Percentiles rank a stretch among this genome's conserved stretches.
phyloP scores from a whole-genome alignment of 2,329 filamentous ascomycete species.

The Pseudopithomyces maydicus region DNA sequence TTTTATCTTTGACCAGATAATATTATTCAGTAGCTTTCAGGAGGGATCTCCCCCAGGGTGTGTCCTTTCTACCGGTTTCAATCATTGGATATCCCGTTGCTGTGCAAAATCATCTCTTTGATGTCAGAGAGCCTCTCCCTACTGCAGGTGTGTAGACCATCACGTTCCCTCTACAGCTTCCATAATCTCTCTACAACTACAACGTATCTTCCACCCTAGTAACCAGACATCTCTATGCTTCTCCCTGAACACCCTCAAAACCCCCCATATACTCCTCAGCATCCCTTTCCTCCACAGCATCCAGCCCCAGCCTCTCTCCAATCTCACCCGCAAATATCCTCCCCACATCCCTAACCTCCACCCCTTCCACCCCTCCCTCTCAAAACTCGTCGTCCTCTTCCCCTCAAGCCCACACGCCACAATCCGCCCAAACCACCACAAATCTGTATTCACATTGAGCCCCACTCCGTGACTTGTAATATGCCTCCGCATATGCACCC shows the following conservation, averaged over 20 bases:
- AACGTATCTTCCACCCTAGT: too few relatives aligned
- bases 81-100: too few relatives aligned
- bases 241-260: background rate
- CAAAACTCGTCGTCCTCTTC: constrained; percentile 77
- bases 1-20: too few relatives aligned
- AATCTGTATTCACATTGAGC: constrained; percentile 72
- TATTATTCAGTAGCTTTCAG: too few relatives aligned
- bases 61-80: too few relatives aligned
- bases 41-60: too few relatives aligned
- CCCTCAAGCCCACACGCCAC: constrained; percentile 88
- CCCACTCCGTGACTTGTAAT: constrained; percentile 85
- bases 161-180: too few relatives aligned
- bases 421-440: constrained; percentile 72
- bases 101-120: too few relatives aligned
- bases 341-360: constrained; percentile 46
- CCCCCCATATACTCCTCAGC: constrained; percentile 18
- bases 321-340: constrained; percentile 49
- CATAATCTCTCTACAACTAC: too few relatives aligned
- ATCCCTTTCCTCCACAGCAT: constrained; percentile 25
- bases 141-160: too few relatives aligned
- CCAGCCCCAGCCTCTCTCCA: constrained; percentile 32
- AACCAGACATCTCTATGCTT: too few relatives aligned
- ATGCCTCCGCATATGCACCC: constrained; percentile 86
- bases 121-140: too few relatives aligned
- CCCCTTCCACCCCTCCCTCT: constrained; percentile 53